phyloP scores from a whole-genome alignment of 768 basidiomycete genomes.

The Mycena filopes region DNA sequence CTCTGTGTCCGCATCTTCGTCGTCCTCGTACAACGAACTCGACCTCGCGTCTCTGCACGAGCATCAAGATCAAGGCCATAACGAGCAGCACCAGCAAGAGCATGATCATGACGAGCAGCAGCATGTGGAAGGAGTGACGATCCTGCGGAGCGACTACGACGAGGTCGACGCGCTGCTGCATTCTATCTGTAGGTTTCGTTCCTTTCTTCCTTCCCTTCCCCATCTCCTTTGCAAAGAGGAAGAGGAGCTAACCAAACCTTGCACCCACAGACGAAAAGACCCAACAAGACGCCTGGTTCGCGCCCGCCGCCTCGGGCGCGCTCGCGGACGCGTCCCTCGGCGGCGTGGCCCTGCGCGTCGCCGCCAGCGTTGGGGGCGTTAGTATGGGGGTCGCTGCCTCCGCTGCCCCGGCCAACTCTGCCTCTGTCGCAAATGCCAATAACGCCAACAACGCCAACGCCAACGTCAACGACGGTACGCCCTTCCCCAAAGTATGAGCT shows the following conservation, averaged over 20 bases:
- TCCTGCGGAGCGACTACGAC: slow-evolving; percentile 76
- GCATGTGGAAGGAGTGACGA: slow-evolving; percentile 43
- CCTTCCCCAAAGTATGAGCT: no score
- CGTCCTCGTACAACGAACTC: background rate
- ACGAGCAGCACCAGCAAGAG: no score
- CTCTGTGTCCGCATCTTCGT: background rate
- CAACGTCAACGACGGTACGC: slow-evolving; percentile 43
- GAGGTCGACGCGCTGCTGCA: slow-evolving; percentile 83
- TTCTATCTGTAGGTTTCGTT: slow-evolving; percentile 62
- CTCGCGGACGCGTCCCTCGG: slow-evolving; percentile 77
- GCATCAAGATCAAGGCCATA: no score
- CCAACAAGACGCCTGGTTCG: slow-evolving; percentile 83
- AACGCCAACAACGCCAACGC: background rate
- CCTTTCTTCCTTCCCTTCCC: background rate
- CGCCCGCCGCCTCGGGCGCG: slow-evolving; percentile 70
- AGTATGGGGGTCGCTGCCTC: background rate
- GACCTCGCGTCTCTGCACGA: no score
- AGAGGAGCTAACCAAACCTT: no score
- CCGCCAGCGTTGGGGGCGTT: slow-evolving; percentile 39
- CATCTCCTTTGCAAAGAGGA: background rate
- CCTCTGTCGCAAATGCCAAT: background rate
- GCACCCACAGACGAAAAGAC: slow-evolving; percentile 62
- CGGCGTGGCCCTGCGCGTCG: slow-evolving; percentile 47
- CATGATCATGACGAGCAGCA: background rate
- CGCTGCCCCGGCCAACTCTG: background rate